Percentiles rank a stretch among this genome's conserved stretches.
Evolutionary conservation across 2,329 filamentous ascomycete genomes (phyloP).

Genomic region (Triangularia setosa): DNA sequence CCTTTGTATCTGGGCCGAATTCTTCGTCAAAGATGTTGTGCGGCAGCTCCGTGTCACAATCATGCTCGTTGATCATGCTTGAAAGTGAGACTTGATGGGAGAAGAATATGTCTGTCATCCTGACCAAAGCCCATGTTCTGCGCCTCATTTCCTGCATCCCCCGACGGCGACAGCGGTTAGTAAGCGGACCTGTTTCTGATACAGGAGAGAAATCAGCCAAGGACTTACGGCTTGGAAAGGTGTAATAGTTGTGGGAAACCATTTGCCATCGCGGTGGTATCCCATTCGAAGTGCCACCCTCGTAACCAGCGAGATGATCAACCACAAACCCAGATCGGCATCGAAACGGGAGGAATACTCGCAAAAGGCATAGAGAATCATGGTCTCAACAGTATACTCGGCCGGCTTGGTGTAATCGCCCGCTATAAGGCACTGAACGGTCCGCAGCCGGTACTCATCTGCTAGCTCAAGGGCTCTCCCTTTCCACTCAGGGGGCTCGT

Average conservation of each 20-base stretch:
- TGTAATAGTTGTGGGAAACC: slow-evolving; percentile 62
- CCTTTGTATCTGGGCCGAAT: slow-evolving; percentile 64
- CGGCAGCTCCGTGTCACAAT: slow-evolving; percentile 72
- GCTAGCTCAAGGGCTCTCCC: slow-evolving; percentile 60
- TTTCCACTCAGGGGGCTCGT: slow-evolving; percentile 75
- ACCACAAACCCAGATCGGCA: slow-evolving; percentile 64
- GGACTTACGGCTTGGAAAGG: slow-evolving; percentile 64
- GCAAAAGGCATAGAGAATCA: slow-evolving; percentile 71
- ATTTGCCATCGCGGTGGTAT: slow-evolving; percentile 73
- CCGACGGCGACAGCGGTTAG: not conserved
- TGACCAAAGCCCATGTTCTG: slow-evolving; percentile 65
- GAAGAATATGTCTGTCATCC: slow-evolving; percentile 71
- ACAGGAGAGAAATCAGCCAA: not conserved
- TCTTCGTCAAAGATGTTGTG: slow-evolving; percentile 80
- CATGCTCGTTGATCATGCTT: slow-evolving; percentile 67
- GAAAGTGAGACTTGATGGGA: slow-evolving; percentile 68
- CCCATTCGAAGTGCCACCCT: slow-evolving; percentile 65
- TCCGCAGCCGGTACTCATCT: slow-evolving; percentile 63
- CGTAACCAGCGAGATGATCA: slow-evolving; percentile 53
- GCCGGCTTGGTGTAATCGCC: slow-evolving; percentile 74
- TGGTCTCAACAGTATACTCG: slow-evolving; percentile 72
- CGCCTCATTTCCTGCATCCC: slow-evolving; percentile 61
- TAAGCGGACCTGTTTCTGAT: not conserved
- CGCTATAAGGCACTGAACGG: slow-evolving; percentile 72
- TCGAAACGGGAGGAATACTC: slow-evolving; percentile 72